phyloP scores from a whole-genome alignment of 1,139 yeast species.

The Suhomyces terraborum region DNA sequence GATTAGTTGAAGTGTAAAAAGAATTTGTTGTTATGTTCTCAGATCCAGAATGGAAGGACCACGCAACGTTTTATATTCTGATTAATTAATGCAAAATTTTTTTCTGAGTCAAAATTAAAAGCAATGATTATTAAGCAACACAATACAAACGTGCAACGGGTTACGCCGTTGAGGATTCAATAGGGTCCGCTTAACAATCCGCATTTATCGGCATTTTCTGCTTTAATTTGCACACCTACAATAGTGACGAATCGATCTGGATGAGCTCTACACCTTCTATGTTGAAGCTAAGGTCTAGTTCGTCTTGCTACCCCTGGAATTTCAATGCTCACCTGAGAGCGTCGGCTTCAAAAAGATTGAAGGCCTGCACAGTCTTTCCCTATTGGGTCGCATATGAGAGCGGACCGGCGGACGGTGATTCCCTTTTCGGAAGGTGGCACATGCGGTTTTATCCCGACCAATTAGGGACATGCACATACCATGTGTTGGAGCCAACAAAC shows the following conservation, averaged over 20 bases:
- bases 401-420: constrained; percentile 8
- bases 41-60: not conserved
- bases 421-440: constrained; percentile 2
- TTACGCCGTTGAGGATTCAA: not conserved
- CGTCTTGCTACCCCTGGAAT: not conserved
- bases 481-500: too few species aligned
- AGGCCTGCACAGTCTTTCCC: constrained; percentile 1
- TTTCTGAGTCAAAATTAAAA: constrained; percentile 10
- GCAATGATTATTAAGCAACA: constrained; percentile 10
- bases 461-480: too few species aligned
- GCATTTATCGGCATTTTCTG: too few species aligned
- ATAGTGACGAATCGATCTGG: too few species aligned
- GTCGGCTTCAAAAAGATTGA: not conserved
- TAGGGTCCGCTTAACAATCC: too few species aligned
- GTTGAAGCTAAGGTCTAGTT: too few species aligned
- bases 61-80: constrained; percentile 5
- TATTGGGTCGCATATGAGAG: not conserved
- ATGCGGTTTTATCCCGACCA: constrained; percentile 5
- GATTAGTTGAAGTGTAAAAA: not conserved
- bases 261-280: too few species aligned
- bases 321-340: not conserved
- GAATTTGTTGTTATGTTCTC: not conserved
- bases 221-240: too few species aligned
- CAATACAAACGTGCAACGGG: constrained; percentile 1
- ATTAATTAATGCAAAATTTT: constrained; percentile 6